These are phyloP conservation scores for Lepiota subincarnata DNA, from an alignment of 768 basidiomycete species.

Conservation along the genomic window DNA sequence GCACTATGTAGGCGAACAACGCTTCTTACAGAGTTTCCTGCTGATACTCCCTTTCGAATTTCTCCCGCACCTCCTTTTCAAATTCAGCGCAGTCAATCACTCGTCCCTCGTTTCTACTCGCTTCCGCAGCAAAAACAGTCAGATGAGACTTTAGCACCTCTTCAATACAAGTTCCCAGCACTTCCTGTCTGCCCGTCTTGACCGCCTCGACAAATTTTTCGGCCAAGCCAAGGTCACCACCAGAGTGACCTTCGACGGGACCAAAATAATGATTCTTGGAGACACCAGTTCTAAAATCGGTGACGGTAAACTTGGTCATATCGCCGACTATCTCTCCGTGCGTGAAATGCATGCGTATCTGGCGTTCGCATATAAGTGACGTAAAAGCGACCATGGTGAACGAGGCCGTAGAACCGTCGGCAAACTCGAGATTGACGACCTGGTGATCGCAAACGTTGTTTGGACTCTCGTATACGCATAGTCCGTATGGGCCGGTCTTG, in stretches of 20 bases:
- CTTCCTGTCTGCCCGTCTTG: slow-evolving; percentile 52
- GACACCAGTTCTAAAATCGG: slow-evolving; percentile 62
- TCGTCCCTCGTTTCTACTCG: slow-evolving; percentile 61
- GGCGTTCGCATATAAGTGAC: slow-evolving; percentile 74
- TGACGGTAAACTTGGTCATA: slow-evolving; percentile 71
- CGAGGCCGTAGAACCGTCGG: slow-evolving; percentile 73
- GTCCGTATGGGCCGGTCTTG: slow-evolving; percentile 67
- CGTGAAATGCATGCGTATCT: slow-evolving; percentile 80
- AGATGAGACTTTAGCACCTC: slow-evolving; percentile 77
- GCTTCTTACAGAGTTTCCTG: neutral
- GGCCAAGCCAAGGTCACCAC: slow-evolving; percentile 79
- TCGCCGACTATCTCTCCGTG: slow-evolving; percentile 89
- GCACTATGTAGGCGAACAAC: neutral
- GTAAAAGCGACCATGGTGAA: slow-evolving; percentile 91
- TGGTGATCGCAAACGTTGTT: slow-evolving; percentile 93
- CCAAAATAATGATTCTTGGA: slow-evolving; percentile 26
- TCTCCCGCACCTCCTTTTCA: slow-evolving; percentile 36
- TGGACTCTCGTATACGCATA: slow-evolving; percentile 78
- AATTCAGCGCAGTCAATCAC: slow-evolving; percentile 71
- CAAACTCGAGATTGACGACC: slow-evolving; percentile 86
- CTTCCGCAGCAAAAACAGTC: slow-evolving; percentile 85
- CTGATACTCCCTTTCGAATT: neutral
- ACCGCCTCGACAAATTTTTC: slow-evolving; percentile 75
- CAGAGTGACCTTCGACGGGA: slow-evolving; percentile 76
- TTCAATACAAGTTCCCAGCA: slow-evolving; percentile 60